Evolutionary conservation across 192 early-diverging fungal species (phyloP), one percentile per base, ranked within the genome.

Genomic region (Backusella mclennaniae): DNA sequence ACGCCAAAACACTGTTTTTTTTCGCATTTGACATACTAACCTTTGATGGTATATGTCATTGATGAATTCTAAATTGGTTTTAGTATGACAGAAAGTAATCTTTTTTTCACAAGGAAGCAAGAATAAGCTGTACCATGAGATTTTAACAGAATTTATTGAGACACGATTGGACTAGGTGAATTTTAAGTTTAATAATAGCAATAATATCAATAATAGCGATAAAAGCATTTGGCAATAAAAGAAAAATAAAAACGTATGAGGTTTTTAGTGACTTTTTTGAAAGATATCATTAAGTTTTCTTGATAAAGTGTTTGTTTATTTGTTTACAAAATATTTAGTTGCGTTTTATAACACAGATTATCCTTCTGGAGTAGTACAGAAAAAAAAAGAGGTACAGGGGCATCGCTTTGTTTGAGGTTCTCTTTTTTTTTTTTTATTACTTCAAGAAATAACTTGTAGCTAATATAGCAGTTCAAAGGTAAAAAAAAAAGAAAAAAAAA

Each of bases 291-390:
- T 29, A 23, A 29, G 11, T 29, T 29, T 9, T 63, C 26, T 63
- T 29, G 26, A 29, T 63, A 29, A 29, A 29, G 9, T 63, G 56
- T 59, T 56, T 59, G 53, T 59, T 59, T 59, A 59, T 26, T 59
- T 59, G 53, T 59, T 59, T 59, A 59, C 53, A 63, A 63, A 63
- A 63, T 26, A 63, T 63, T 63, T 63, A 63, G 23, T 15, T 63
- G 2, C 23, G 56, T 63, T 63, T 63, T 63, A 63, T 29, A 29
- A 63, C 56, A 63, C 56, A 63, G 56, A 63, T 63, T 63, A 29
- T 29, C 56, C 11, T 63, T 11, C 12, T 63, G 23, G 4, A 63
- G 56, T 63, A 14, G 26, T 23, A 63, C 56, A 63, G 42, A 39
- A 49, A 49, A n/a, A 49, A 19, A n/a, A 63, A 63, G 21, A 26